Conservation (phyloP, 140 eudicot species). For the Cichorium intybus region DNA sequence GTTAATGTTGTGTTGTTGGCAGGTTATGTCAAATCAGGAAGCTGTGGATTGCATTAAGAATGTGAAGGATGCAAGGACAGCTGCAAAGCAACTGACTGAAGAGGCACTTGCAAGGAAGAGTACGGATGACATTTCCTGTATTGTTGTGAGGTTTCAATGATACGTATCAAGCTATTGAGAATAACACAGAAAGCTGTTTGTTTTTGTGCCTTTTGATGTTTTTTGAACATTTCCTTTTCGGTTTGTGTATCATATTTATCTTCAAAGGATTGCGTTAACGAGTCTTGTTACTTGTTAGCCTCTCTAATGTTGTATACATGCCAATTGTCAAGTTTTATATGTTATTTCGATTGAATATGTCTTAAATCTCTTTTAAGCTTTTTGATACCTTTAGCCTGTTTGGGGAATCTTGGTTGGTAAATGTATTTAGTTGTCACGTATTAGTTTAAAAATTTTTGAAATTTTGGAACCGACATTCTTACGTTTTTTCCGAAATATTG, state of each 20-base stretch:
- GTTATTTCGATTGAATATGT: not conserved
- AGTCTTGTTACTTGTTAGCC: conserved; percentile 16
- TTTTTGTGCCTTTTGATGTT: conserved; percentile 1
- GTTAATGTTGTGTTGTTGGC: not conserved
- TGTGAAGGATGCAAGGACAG: conserved; percentile 72
- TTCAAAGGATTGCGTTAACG: not conserved
- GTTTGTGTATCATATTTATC: conserved; percentile 20
- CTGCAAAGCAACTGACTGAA: conserved; percentile 77
- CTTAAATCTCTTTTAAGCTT: no score
- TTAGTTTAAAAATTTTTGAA: no score
- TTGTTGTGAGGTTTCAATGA: conserved; percentile 78
- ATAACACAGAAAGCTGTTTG: conserved; percentile 4
- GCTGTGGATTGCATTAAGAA: conserved; percentile 72
- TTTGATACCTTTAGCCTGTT: no score
- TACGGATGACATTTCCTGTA: conserved; percentile 92
- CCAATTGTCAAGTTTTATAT: not conserved
- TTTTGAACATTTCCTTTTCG: not conserved
- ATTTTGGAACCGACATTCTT: no score
- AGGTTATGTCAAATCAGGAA: conserved; percentile 97
- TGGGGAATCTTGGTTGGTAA: no score
- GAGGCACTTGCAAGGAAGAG: conserved; percentile 85
- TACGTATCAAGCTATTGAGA: not conserved
- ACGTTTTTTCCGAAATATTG: no score
- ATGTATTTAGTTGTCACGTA: no score
- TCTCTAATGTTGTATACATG: not conserved